These are phyloP conservation scores for Paecilomyces dactylethromorphus DNA, from an alignment of 2,329 filamentous ascomycete species.

Conservation along the genomic window DNA sequence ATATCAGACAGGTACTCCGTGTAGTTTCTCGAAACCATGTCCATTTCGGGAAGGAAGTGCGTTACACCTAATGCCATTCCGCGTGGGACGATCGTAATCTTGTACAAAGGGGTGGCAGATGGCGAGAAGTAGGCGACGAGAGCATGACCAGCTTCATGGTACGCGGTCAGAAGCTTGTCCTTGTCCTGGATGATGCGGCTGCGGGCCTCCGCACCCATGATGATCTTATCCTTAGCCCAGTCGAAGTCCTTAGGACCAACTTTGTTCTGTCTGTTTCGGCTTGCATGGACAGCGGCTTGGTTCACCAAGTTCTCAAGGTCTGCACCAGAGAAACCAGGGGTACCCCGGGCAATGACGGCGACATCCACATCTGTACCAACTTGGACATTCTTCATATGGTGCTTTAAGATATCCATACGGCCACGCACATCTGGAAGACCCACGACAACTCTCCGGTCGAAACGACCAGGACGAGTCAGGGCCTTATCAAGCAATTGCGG, in stretches of 20 bases:
- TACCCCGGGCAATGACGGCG: conserved; percentile 75
- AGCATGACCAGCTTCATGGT: conserved; percentile 93
- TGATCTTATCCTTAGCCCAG: conserved; percentile 96
- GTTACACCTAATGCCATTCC: conserved; percentile 83
- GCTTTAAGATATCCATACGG: conserved; percentile 83
- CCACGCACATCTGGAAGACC: conserved; percentile 88
- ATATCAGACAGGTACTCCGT: conserved; percentile 75
- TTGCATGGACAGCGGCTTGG: conserved; percentile 90
- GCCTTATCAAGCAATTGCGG: conserved; percentile 92
- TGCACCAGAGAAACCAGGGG: conserved; percentile 86
- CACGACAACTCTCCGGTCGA: conserved; percentile 87
- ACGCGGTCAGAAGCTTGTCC: conserved; percentile 93
- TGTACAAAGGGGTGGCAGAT: conserved; percentile 75
- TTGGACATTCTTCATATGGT: conserved; percentile 90
- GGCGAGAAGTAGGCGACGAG: conserved; percentile 80
- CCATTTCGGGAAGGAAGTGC: conserved; percentile 79
- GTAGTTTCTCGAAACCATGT: conserved; percentile 84
- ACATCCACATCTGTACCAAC: conserved; percentile 73
- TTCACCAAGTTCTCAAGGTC: conserved; percentile 97
- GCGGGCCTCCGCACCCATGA: conserved; percentile 90
- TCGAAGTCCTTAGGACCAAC: conserved; percentile 79
- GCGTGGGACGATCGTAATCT: conserved; percentile 92
- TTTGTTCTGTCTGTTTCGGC: conserved; percentile 69
- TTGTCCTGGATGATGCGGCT: conserved; percentile 86
- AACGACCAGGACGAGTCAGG: conserved; percentile 85